These are phyloP conservation scores for Buxus sempervirens DNA, from an alignment of 164 flowering plant genomes.

Conservation along the genomic window DNA sequence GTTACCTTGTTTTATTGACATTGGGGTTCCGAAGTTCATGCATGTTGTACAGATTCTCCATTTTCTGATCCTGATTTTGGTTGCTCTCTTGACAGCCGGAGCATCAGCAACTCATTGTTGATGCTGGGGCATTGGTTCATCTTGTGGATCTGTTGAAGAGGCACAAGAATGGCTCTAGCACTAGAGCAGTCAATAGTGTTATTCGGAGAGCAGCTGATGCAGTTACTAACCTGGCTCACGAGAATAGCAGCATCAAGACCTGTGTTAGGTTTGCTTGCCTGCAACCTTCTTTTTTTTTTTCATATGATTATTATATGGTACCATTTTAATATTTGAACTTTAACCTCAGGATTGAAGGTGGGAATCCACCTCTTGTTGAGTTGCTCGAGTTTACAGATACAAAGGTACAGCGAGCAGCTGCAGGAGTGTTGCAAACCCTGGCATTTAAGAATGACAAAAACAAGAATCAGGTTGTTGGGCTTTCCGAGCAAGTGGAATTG, in stretches of 20 bases:
- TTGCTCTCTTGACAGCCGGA: conserved; percentile 67
- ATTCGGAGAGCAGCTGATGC: conserved; percentile 98
- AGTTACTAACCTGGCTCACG: conserved; percentile 96
- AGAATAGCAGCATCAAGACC: conserved; percentile 86
- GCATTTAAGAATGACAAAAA: conserved; percentile 98
- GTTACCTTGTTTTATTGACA: no score
- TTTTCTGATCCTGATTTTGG: not conserved
- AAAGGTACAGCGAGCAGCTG: conserved; percentile 98
- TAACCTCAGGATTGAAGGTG: conserved; percentile 78
- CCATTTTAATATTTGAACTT: conserved; percentile 9
- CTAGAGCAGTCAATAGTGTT: conserved; percentile 82
- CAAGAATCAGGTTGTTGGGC: conserved; percentile 71
- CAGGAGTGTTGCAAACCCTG: conserved; percentile 91
- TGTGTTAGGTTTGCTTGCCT: conserved; percentile 71
- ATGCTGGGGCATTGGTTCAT: conserved; percentile 86
- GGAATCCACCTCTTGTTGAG: conserved; percentile 96
- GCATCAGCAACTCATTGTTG: conserved; percentile 92
- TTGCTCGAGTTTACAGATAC: conserved; percentile 81
- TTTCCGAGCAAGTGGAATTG: conserved; percentile 6
- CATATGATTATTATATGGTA: conserved; percentile 4
- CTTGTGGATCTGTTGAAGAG: conserved; percentile 78
- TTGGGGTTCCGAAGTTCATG: not conserved
- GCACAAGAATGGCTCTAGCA: conserved; percentile 42
- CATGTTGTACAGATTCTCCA: not conserved
- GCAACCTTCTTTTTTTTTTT: conserved; percentile 1